Base-by-base conservation (phyloP, 139 green algal genomes). In the Tetraselmis striata region DNA sequence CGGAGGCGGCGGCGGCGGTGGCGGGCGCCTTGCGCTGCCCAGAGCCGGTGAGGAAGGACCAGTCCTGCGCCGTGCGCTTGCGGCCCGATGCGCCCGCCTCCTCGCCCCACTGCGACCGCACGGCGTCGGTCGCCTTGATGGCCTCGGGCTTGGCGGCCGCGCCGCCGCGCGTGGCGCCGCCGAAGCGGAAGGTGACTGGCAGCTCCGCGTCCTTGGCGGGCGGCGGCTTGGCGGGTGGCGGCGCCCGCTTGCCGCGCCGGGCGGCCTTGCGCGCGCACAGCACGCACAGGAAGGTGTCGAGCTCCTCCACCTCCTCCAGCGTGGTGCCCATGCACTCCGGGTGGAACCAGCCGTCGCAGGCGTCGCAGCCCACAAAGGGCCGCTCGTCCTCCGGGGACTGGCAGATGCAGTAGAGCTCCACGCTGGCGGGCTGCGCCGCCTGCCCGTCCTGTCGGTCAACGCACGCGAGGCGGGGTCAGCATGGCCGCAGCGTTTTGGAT, bases 331-430 rank as follows among this genome's bases (percentile, higher is more conserved):
- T 67, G 45, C 45, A 67, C 45, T 67, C 45, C 18, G 45, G 45
- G 45, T 67, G 45, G 45, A 67, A 67, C 45, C 45, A 67, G 45
- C 27, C 79, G 25, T 80, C 27, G 77, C 84, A 87, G 2, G 76
- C n/a, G 30, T 85, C 77, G 74, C 84, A 87, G 31, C 78, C 31
- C 30, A 89, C 31, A 26, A 88, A 79, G 29, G 84, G 45, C 28
- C 86, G 76, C 28, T 84, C 86, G n/a, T 81, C 77, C 76, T 89
- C 86, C 28, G 86, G 84, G 30, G 76, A 80, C 80, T 86, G 80
- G 84, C 86, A 89, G 29, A 89, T 80, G 84, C 86, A 89, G 80
- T 81, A 81, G 76, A 87, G 78, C 78, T 87, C 76, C 28, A 18
- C 2, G 45, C 45, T 18, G 18, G 45, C 45, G 11, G 45, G n/a